phyloP scores from a whole-genome alignment of 805 yeast species.

The Candida parachauliodes region DNA sequence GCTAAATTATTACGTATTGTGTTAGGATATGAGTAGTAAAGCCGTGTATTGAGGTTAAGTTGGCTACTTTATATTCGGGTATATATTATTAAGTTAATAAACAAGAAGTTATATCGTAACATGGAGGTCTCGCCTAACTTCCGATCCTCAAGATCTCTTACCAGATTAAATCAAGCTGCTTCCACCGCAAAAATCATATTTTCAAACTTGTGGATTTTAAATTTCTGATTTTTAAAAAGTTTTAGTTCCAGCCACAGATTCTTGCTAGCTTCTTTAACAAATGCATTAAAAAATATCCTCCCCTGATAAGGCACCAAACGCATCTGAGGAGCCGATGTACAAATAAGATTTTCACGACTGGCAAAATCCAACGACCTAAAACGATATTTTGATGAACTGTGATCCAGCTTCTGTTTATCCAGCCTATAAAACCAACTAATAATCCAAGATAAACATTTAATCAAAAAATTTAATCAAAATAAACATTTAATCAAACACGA shows the following conservation, averaged over 20 bases:
- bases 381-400: background rate
- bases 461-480: no score
- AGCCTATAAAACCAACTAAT: background rate
- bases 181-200: background rate
- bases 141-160: no score
- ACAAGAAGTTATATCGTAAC: no score
- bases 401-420: background rate
- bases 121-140: no score
- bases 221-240: background rate
- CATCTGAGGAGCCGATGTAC: background rate
- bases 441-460: no score
- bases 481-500: background rate
- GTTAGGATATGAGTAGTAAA: no score
- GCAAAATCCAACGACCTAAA: background rate
- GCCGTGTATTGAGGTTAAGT: no score
- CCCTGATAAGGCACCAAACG: background rate
- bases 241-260: background rate
- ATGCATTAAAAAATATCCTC: background rate
- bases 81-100: no score
- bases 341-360: background rate
- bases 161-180: no score
- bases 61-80: no score
- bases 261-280: background rate
- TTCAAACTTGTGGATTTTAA: background rate
- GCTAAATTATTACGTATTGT: no score